Percentiles rank a stretch among this genome's conserved stretches.
These are phyloP conservation scores for Hanseniaspora meyeri DNA, from an alignment of 805 yeast genomes.

Conservation along the genomic window DNA sequence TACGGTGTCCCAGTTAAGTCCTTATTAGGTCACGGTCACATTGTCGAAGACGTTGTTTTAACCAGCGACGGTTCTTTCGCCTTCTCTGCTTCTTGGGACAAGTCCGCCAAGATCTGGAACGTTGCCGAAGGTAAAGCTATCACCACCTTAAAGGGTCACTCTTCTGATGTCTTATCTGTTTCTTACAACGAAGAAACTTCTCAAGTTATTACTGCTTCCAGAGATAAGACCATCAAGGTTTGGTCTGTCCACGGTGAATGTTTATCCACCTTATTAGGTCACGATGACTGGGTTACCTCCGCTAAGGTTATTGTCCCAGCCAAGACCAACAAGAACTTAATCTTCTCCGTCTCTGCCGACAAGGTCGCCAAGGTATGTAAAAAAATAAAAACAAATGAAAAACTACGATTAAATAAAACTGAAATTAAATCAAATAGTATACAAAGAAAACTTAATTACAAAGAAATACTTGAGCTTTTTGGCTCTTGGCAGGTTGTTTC, in stretches of 20 bases:
- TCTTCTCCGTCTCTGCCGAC: conserved; percentile 98
- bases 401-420: background rate
- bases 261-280: conserved; percentile 86
- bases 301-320: conserved; percentile 67
- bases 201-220: conserved; percentile 96
- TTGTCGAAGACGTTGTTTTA: conserved; percentile 93
- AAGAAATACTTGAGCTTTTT: background rate
- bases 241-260: conserved; percentile 99
- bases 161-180: conserved; percentile 92
- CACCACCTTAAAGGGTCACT: conserved; percentile 96
- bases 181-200: conserved; percentile 93
- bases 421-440: too few species aligned
- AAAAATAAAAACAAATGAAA: conserved; percentile 8
- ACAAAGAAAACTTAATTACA: background rate
- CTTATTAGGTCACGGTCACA: conserved; percentile 97
- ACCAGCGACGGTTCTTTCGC: conserved; percentile 97
- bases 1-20: conserved; percentile 98
- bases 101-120: conserved; percentile 98
- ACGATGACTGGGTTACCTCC: conserved; percentile 98
- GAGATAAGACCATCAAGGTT: conserved; percentile 97
- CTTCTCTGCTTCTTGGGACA: conserved; percentile 98
- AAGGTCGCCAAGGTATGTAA: conserved; percentile 95
- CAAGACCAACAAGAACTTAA: conserved; percentile 48
- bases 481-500: background rate
- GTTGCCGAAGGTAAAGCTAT: conserved; percentile 85